Base-by-base conservation (phyloP, 192 early-diverging fungal genomes). In the Funneliformis geosporum region DNA sequence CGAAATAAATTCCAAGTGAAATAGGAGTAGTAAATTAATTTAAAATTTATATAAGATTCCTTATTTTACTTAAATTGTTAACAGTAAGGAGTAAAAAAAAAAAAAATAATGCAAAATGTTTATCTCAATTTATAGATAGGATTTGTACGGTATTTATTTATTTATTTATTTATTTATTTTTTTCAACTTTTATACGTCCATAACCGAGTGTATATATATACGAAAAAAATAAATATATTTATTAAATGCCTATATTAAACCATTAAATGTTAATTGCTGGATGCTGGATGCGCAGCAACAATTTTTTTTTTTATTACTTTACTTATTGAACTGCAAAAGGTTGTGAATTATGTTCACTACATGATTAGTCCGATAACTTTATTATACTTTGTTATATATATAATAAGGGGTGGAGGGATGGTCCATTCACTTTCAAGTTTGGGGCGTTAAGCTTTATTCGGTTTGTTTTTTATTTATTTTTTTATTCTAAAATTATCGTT, bases 331-430 rank as follows among this genome's bases (percentile, higher is more conserved):
- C 47, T 66, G n/a, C 64, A 38, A 66, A n/a, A 66, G 0, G 64
- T 66, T 66, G 64, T 66, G 64, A 66, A 38, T 66, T 27, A 66
- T 66, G 64, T 66, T 38, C 64, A 66, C 64, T 28, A 66, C 64
- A 66, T 25, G 33, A 38, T 55, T 21, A 21, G 7, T 16, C 18
- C 5, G 64, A 33, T 27, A 27, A 66, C 33, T 27, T 14, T 64
- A n/a, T n/a, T n/a, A n/a, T 47, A 47, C 46, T 10, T 50, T 55
- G 16, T 55, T 16, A 27, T 66, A 33, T 27, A 33, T 66, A 33
- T 66, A 66, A 66, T 66, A 66, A 66, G 4, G 64, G 64, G 33
- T 14, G 6, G 33, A 65, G n/a, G 7, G 10, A 9, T 9, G 28
- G 28, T 11, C 25, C 14, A 66, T 33, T 66, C n/a, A 27, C 25